A percentile compares a stretch with the other conserved stretches of the same genome.
These are phyloP conservation scores for Pythium periplocum DNA, from an alignment of 352 stramenopile species.

Conservation along the genomic window DNA sequence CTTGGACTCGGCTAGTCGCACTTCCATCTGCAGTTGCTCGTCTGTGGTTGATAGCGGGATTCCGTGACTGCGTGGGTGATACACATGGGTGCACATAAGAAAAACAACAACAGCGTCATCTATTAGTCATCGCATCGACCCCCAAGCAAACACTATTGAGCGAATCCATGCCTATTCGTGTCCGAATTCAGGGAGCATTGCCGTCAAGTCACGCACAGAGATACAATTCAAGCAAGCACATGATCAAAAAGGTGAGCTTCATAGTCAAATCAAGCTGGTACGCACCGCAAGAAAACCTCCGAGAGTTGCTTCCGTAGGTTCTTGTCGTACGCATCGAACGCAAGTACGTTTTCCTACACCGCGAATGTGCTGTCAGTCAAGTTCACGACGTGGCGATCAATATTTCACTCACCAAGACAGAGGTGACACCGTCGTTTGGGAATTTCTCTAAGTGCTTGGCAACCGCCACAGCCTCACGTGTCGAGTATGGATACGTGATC, in stretches of 20 bases:
- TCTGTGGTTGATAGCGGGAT: slow-evolving; percentile 43
- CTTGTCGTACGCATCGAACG: slow-evolving; percentile 89
- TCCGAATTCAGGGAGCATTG: too few relatives aligned
- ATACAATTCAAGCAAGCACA: too few relatives aligned
- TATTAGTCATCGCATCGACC: too few relatives aligned
- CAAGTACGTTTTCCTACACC: slow-evolving; percentile 90
- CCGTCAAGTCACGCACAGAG: too few relatives aligned
- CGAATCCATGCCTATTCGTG: too few relatives aligned
- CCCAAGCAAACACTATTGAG: too few relatives aligned
- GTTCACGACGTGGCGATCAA: too few relatives aligned
- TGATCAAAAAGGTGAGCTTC: too few relatives aligned
- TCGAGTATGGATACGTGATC: slow-evolving; percentile 94
- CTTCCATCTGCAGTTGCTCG: slow-evolving; percentile 26
- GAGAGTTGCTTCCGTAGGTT: slow-evolving; percentile 68
- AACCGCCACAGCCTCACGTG: slow-evolving; percentile 91
- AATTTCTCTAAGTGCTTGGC: slow-evolving; percentile 93
- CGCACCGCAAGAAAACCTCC: slow-evolving; percentile 61
- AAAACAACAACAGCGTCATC: too few relatives aligned
- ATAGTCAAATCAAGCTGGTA: slow-evolving; percentile 9
- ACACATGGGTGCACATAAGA: too few relatives aligned
- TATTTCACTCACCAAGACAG: slow-evolving; percentile 42
- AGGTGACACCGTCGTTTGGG: slow-evolving; percentile 85
- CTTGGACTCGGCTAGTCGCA: slow-evolving; percentile 35
- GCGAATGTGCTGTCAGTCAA: slow-evolving; percentile 2
- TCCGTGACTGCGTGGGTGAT: slow-evolving; percentile 33